These are phyloP conservation scores for Chaetothyriales sp. DNA, from an alignment of 2,329 filamentous ascomycete genomes.

Conservation along the genomic window DNA sequence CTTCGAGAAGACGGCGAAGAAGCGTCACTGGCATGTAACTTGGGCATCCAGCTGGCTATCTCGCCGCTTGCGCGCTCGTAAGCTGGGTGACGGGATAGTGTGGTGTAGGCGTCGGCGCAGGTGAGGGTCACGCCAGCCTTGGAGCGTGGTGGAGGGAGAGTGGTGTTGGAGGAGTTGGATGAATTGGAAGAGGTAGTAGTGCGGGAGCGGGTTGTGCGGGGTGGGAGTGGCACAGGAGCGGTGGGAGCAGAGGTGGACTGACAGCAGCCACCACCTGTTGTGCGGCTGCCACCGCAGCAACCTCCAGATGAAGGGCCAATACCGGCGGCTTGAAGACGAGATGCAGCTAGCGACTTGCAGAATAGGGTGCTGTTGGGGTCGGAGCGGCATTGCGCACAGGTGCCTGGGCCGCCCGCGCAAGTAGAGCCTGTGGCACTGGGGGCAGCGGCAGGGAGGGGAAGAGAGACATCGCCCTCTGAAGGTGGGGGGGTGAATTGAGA, in stretches of 20 bases:
- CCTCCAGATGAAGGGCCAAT: slow-evolving; percentile 19
- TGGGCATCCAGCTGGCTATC: slow-evolving; percentile 59
- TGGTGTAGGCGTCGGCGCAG: slow-evolving; percentile 66
- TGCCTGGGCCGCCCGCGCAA: slow-evolving; percentile 56
- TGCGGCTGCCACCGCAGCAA: slow-evolving; percentile 49
- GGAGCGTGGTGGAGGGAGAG: slow-evolving; percentile 23
- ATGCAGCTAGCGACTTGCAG: slow-evolving; percentile 65
- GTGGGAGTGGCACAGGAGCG: slow-evolving; percentile 10
- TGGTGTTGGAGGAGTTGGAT: slow-evolving; percentile 15
- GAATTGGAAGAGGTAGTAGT: slow-evolving; percentile 15
- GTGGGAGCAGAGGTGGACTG: slow-evolving; percentile 15
- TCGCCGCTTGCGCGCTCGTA: slow-evolving; percentile 61
- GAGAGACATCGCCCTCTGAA: slow-evolving; percentile 42
- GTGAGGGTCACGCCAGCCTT: slow-evolving; percentile 44
- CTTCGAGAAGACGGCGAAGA: slow-evolving; percentile 4
- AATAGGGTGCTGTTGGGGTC: slow-evolving; percentile 71
- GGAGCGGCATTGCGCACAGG: slow-evolving; percentile 60
- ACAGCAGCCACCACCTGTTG: slow-evolving; percentile 48
- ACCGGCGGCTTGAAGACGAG: slow-evolving; percentile 16
- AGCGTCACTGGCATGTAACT: slow-evolving; percentile 44
- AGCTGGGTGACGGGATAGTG: slow-evolving; percentile 58
- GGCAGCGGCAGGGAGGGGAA: slow-evolving; percentile 28
- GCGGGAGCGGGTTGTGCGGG: slow-evolving; percentile 13
- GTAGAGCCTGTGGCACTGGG: slow-evolving; percentile 21
- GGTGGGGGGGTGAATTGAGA: slow-evolving; percentile 38